Evolutionary conservation across 345 rosid species (phyloP), one percentile per base, ranked within the genome.

Genomic region (Hevea brasiliensis): DNA sequence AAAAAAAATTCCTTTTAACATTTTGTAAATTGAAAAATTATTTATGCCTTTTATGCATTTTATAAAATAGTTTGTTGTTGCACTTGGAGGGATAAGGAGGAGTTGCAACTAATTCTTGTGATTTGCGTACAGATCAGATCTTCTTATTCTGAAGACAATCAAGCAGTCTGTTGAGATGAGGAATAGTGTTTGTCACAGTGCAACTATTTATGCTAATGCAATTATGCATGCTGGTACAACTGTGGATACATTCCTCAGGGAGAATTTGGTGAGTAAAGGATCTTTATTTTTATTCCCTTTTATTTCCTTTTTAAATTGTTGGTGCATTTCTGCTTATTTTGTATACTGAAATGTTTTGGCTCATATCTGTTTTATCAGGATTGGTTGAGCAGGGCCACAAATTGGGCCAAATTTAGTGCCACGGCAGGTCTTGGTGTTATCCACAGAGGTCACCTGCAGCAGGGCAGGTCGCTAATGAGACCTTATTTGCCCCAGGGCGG

Each of bases 141-240:
- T 96, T 23, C 88, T 96, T 70, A 96, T 96, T 68, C 79, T 93
- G 78, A 96, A 93, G 88, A 91, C 97, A 65, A 93, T 96, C 63
- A 96, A 96, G 78, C 99, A 96, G 85, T 96, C 98, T 47, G 97
- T 96, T 59, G 99, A 93, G 83, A 91, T 93, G 97, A 86, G 99
- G 79, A 93, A 96, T 77, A 93, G 99, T 76, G 97, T 96, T 59
- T 96, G 99, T 70, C 99, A 96, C 72, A 96, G 99, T 79, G 99
- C 99, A 44, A 96, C 98, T 73, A 93, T 96, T 75, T 90, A 91
- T 83, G 93, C 99, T 40, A 93, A 96, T 84, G 99, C 99, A 35
- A 87, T 96, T 65, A 96, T 96, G 99, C 99, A 96, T 84, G 99
- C 99, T 83, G 99, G 99, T 72, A 96, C 99, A 42, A 93, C 99